These are phyloP conservation scores for Lactarius trivialis DNA, from an alignment of 768 basidiomycete genomes.

Conservation along the genomic window DNA sequence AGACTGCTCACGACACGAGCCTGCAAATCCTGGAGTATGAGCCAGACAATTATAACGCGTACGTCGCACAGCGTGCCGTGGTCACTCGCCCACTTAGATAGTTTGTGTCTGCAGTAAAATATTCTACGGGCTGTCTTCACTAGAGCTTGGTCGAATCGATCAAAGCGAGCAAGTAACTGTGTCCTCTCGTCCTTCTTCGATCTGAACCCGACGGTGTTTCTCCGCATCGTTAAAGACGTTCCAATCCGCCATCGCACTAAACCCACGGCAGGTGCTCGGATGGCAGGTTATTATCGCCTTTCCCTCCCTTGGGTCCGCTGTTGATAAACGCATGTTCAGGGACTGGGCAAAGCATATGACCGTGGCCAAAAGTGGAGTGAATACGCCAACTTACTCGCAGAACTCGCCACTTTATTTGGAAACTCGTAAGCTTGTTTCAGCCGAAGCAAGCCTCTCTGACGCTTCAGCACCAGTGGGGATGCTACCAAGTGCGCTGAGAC, in stretches of 20 bases:
- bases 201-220: slow-evolving; percentile 22
- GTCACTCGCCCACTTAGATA: slow-evolving; percentile 1
- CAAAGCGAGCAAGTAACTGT: slow-evolving; percentile 79
- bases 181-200: neutral
- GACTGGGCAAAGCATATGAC: slow-evolving; percentile 68
- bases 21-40: slow-evolving; percentile 66
- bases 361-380: slow-evolving; percentile 51
- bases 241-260: slow-evolving; percentile 63
- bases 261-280: slow-evolving; percentile 66
- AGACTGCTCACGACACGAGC: slow-evolving; percentile 59
- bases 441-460: neutral
- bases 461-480: slow-evolving; percentile 35
- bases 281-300: slow-evolving; percentile 59
- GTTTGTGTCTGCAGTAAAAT: slow-evolving; percentile 53
- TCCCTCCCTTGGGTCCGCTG: slow-evolving; percentile 15
- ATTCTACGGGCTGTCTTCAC: slow-evolving; percentile 72
- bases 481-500: slow-evolving; percentile 72
- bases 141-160: slow-evolving; percentile 65
- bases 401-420: slow-evolving; percentile 51
- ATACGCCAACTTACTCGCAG: slow-evolving; percentile 45
- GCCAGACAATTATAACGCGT: slow-evolving; percentile 85
- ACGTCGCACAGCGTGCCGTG: slow-evolving; percentile 28
- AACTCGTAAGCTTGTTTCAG: slow-evolving; percentile 42
- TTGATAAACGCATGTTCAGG: slow-evolving; percentile 38
- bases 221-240: slow-evolving; percentile 55